These are phyloP conservation scores for Solanum ossicruentum DNA, from an alignment of 257 asterid species.

Conservation along the genomic window DNA sequence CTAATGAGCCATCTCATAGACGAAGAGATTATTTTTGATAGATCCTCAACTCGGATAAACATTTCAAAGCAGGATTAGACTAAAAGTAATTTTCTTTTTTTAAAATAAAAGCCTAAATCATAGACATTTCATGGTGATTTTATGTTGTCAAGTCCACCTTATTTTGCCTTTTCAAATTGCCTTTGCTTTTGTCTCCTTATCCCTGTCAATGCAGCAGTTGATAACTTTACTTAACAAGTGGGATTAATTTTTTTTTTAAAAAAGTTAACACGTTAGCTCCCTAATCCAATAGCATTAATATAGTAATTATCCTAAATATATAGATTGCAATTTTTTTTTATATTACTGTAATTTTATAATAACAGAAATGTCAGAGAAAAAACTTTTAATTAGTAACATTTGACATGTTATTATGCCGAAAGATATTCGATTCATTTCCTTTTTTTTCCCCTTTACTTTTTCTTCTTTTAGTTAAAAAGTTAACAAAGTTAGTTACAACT, in stretches of 20 bases:
- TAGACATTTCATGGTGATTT: not conserved
- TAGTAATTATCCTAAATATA: not conserved
- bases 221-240: not conserved
- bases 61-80: not conserved
- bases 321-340: not conserved
- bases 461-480: not conserved
- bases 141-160: not conserved
- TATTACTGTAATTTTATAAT: not conserved
- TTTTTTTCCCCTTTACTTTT: not conserved
- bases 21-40: not conserved
- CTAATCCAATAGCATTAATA: not conserved
- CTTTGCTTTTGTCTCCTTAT: conserved; percentile 1
- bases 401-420: not conserved
- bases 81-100: not conserved
- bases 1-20: not conserved
- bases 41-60: not conserved
- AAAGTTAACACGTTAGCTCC: not conserved
- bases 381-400: not conserved
- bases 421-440: not conserved
- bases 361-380: not conserved
- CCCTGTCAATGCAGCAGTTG: not conserved
- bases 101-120: not conserved
- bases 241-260: not conserved
- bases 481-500: not conserved
- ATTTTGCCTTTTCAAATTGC: not conserved